Evolutionary conservation across 225 moss, liverwort and hornwort genomes (phyloP).

Genomic region (Pleurozium schreberi): DNA sequence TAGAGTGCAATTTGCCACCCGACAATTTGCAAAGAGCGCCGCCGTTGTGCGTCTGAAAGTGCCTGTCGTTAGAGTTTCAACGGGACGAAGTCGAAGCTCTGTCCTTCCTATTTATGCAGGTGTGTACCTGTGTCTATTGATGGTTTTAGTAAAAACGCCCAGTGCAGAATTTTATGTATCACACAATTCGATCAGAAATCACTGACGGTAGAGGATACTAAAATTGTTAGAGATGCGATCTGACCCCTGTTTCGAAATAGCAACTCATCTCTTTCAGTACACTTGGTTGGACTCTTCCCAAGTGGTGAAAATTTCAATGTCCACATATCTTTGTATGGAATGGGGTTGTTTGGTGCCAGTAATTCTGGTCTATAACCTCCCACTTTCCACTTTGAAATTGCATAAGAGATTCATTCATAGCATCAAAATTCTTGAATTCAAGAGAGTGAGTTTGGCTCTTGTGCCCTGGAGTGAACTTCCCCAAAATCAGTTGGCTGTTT

Average conservation of each 20-base stretch:
- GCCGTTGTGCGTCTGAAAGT: constrained; percentile 8
- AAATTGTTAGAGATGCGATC: neutral
- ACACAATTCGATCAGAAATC: neutral
- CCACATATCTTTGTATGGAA: neutral
- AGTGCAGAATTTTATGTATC: neutral
- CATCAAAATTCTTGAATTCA: neutral
- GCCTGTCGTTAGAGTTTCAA: neutral
- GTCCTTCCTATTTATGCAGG: constrained; percentile 12
- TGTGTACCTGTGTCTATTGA: neutral
- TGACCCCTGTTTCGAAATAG: neutral
- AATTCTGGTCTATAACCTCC: no score
- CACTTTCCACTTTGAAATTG: neutral
- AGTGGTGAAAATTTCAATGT: neutral
- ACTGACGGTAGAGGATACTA: neutral
- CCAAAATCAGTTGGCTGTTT: no score
- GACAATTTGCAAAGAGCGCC: constrained; percentile 4
- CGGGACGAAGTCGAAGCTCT: neutral
- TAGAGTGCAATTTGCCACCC: constrained; percentile 6
- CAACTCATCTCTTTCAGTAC: neutral
- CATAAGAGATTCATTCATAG: neutral
- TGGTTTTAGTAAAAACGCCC: neutral
- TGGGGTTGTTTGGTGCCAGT: neutral
- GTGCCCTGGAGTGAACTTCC: neutral
- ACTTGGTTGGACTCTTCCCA: neutral
- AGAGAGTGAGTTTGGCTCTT: neutral